phyloP scores from a whole-genome alignment of 2,329 filamentous ascomycete genomes.

The Botrytis deweyae region DNA sequence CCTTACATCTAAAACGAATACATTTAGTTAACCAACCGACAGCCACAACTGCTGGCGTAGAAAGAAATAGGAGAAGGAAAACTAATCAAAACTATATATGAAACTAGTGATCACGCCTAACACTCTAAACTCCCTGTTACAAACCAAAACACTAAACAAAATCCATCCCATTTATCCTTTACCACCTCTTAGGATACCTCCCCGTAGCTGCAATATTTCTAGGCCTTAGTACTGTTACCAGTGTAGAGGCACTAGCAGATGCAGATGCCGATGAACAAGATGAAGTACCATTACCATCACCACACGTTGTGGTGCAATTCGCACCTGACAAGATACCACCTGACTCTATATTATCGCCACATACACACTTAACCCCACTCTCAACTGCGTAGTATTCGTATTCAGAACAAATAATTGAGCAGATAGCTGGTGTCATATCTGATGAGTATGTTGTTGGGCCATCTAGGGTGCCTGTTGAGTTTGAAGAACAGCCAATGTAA shows the following conservation, averaged over 20 bases:
- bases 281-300: conserved; percentile 12
- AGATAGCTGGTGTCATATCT: conserved; percentile 4
- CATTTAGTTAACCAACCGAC: background rate
- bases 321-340: background rate
- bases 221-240: conserved; percentile 9
- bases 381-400: conserved; percentile 19
- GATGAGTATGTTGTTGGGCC: conserved; percentile 9
- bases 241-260: conserved; percentile 5
- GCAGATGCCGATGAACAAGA: background rate
- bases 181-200: background rate
- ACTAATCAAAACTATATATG: conserved; percentile 8
- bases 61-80: background rate
- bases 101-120: background rate
- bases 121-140: background rate
- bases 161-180: background rate
- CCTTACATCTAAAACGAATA: background rate
- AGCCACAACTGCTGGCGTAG: background rate
- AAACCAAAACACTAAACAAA: background rate
- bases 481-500: conserved; percentile 18
- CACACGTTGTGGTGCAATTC: conserved; percentile 17
- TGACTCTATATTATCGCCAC: conserved; percentile 4
- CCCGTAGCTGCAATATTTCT: conserved; percentile 1
- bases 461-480: conserved; percentile 12
- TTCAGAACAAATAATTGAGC: conserved; percentile 9
- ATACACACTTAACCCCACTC: conserved; percentile 13